Evolutionary conservation across 2,329 filamentous ascomycete species (phyloP).

Genomic region (Neonectria coccinea): DNA sequence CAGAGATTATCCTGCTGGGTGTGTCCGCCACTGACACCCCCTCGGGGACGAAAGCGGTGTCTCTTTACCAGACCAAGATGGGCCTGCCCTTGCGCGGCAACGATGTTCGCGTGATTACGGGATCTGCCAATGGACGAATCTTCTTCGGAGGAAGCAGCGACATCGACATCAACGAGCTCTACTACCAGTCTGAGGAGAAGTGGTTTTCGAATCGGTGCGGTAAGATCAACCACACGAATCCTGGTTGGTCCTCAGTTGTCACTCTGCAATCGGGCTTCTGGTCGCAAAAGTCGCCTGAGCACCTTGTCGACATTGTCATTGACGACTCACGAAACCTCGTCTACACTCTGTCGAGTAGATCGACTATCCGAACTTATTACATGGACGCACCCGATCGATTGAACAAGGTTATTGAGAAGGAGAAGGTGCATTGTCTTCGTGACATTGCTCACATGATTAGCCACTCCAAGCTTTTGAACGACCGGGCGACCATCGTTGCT

Average conservation of each 20-base stretch:
- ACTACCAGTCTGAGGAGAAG: constrained; percentile 95
- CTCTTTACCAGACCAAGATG: constrained; percentile 92
- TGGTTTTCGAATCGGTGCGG: constrained; percentile 93
- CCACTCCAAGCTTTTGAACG: constrained; percentile 76
- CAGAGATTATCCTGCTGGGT: constrained; percentile 88
- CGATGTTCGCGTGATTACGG: constrained; percentile 81
- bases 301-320: constrained; percentile 82
- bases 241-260: constrained; percentile 75
- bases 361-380: constrained; percentile 91
- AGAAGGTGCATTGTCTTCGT: constrained; percentile 69
- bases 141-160: constrained; percentile 88
- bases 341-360: constrained; percentile 89
- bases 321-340: constrained; percentile 90
- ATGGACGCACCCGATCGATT: constrained; percentile 76
- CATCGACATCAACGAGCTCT: constrained; percentile 92
- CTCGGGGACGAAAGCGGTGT: constrained; percentile 77
- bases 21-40: constrained; percentile 76
- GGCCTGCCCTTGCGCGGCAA: constrained; percentile 79
- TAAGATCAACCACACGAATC: constrained; percentile 88
- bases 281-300: constrained; percentile 66
- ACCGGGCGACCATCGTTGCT: constrained; percentile 79
- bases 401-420: constrained; percentile 74
- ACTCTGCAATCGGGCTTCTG: constrained; percentile 63
- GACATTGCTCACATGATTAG: constrained; percentile 90
- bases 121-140: constrained; percentile 87